These are phyloP conservation scores for Aureobasidium mangrovei DNA, from an alignment of 2,329 filamentous ascomycete species.

Conservation along the genomic window DNA sequence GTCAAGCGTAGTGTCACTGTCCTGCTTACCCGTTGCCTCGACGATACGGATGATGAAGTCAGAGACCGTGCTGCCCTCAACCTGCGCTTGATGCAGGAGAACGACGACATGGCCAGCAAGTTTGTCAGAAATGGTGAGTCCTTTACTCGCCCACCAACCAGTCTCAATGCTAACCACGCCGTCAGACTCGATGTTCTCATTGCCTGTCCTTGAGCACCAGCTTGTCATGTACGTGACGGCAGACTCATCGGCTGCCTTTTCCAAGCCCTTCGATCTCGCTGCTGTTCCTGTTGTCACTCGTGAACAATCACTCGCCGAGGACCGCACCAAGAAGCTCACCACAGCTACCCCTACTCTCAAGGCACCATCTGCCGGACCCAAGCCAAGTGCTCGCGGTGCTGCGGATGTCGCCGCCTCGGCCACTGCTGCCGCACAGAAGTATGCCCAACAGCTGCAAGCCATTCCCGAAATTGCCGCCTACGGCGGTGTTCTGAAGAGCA, in stretches of 20 bases:
- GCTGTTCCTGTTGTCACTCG: constrained; percentile 88
- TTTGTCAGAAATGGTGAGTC: constrained; percentile 85
- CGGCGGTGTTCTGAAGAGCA: constrained; percentile 87
- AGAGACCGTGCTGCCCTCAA: constrained; percentile 91
- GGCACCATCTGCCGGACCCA: constrained; percentile 75
- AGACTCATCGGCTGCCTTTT: constrained; percentile 77
- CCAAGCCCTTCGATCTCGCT: constrained; percentile 78
- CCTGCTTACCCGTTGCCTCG: constrained; percentile 82
- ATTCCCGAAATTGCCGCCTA: constrained; percentile 90
- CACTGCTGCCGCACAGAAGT: constrained; percentile 75
- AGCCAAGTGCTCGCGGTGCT: constrained; percentile 62
- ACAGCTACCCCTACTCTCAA: constrained; percentile 89
- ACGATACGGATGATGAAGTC: constrained; percentile 96
- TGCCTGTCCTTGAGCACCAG: constrained; percentile 92
- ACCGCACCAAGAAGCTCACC: constrained; percentile 94
- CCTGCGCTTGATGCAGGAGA: constrained; percentile 77
- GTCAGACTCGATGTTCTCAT: constrained; percentile 84
- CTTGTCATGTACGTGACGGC: constrained; percentile 96
- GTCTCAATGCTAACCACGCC: constrained; percentile 13
- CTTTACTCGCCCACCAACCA: neutral
- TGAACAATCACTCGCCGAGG: constrained; percentile 92
- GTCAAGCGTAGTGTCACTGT: constrained; percentile 94
- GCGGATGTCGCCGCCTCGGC: constrained; percentile 63
- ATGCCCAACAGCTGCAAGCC: constrained; percentile 74
- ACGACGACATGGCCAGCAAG: constrained; percentile 67